Conservation (phyloP, 768 basidiomycete genomes). For the Hydnum rufescens region DNA sequence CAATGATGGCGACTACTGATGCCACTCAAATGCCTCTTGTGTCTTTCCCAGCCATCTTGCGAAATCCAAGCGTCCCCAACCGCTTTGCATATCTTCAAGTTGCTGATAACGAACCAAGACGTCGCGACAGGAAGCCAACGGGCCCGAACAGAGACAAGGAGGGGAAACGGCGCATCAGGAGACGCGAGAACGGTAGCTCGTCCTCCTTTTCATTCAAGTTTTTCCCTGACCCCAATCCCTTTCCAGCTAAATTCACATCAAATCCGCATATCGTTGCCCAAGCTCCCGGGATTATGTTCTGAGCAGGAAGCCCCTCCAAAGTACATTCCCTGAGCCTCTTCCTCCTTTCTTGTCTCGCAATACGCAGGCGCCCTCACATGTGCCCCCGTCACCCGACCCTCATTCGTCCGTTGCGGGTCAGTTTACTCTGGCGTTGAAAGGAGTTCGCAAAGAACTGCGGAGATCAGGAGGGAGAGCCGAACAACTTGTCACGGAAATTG, state of each 20-base stretch:
- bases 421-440: slow-evolving; percentile 57
- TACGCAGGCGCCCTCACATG: slow-evolving; percentile 28
- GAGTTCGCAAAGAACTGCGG: slow-evolving; percentile 48
- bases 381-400: slow-evolving; percentile 25
- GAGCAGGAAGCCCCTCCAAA: slow-evolving; percentile 22
- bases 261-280: slow-evolving; percentile 58
- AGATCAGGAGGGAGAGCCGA: slow-evolving; percentile 39
- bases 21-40: slow-evolving; percentile 27
- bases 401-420: slow-evolving; percentile 47
- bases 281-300: slow-evolving; percentile 34
- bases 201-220: background rate
- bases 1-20: background rate
- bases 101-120: slow-evolving; percentile 5
- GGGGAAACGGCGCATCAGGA: slow-evolving; percentile 57
- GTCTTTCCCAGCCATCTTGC: slow-evolving; percentile 56
- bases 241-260: slow-evolving; percentile 43
- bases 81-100: slow-evolving; percentile 5
- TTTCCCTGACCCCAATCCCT: background rate
- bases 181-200: slow-evolving; percentile 57
- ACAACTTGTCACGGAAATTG: slow-evolving; percentile 45
- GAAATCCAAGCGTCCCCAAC: slow-evolving; percentile 26
- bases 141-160: slow-evolving; percentile 40
- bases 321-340: slow-evolving; percentile 62
- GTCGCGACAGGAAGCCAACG: slow-evolving; percentile 23
- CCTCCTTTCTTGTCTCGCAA: slow-evolving; percentile 50